Percentiles rank a stretch among this genome's conserved stretches.
phyloP scores from a whole-genome alignment of 441 rosid genomes.

The Bruguiera hainesii region DNA sequence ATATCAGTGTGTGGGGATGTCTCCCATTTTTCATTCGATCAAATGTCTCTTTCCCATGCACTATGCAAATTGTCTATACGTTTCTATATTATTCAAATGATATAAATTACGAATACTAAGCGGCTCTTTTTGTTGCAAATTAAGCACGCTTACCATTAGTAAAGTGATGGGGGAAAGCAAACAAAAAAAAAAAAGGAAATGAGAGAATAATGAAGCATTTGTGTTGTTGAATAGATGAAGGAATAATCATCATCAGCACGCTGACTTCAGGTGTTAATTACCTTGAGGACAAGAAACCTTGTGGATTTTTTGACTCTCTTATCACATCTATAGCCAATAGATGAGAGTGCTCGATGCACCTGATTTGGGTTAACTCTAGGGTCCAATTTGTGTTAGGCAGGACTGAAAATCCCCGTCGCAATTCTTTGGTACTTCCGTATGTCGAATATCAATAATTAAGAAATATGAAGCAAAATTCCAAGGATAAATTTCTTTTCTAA shows the following conservation, averaged over 20 bases:
- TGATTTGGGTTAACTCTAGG: too few species aligned
- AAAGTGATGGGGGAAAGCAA: background rate
- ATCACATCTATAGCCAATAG: background rate
- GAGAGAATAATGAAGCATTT: background rate
- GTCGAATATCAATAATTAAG: too few species aligned
- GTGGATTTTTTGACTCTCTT: background rate
- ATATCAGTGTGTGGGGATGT: conserved; percentile 54
- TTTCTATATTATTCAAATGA: conserved; percentile 4
- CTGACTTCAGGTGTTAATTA: conserved; percentile 11
- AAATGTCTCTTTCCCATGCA: conserved; percentile 32
- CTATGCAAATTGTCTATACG: conserved; percentile 12
- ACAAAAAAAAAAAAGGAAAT: background rate
- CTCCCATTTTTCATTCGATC: conserved; percentile 38
- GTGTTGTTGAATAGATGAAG: conserved; percentile 3
- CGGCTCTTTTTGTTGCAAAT: conserved; percentile 2
- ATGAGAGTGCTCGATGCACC: too few species aligned
- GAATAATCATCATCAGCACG: conserved; percentile 9
- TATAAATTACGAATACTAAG: conserved; percentile 2
- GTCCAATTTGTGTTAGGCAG: too few species aligned
- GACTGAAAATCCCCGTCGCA: too few species aligned
- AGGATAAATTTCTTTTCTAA: too few species aligned
- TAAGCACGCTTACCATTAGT: background rate
- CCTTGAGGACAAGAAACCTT: conserved; percentile 11
- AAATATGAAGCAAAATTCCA: too few species aligned
- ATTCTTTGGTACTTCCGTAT: too few species aligned